A percentile compares a stretch with the other conserved stretches of the same genome.
These are phyloP conservation scores for Fistulifera pelliculosa DNA, from an alignment of 108 stramenopile genomes.

Conservation along the genomic window DNA sequence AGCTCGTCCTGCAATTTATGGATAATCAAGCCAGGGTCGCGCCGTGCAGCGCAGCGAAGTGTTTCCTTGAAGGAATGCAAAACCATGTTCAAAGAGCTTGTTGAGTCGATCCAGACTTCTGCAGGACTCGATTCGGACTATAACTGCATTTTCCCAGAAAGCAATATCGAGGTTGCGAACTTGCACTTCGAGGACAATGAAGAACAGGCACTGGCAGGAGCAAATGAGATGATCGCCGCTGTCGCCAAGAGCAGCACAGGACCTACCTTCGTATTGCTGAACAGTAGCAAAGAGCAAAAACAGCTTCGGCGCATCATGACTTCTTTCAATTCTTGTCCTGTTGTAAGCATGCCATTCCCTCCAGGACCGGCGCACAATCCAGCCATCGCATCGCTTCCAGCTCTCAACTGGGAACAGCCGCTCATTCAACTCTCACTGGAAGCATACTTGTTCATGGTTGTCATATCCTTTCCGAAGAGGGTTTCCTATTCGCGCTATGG, in stretches of 20 bases:
- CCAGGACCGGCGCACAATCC: slow-evolving; percentile 79
- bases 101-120: slow-evolving; percentile 51
- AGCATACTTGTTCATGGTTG: slow-evolving; percentile 68
- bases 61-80: slow-evolving; percentile 60
- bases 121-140: slow-evolving; percentile 50
- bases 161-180: slow-evolving; percentile 35
- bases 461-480: slow-evolving; percentile 81
- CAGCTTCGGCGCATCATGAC: slow-evolving; percentile 65
- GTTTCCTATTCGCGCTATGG: slow-evolving; percentile 72
- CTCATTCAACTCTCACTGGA: slow-evolving; percentile 71
- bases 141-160: slow-evolving; percentile 40
- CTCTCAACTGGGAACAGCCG: slow-evolving; percentile 89
- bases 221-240: slow-evolving; percentile 58
- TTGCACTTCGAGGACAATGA: slow-evolving; percentile 54
- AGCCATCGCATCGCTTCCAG: slow-evolving; percentile 61
- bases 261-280: slow-evolving; percentile 75
- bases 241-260: slow-evolving; percentile 74
- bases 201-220: slow-evolving; percentile 47
- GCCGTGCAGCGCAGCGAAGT: slow-evolving; percentile 39
- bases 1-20: slow-evolving; percentile 55
- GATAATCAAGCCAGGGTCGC: slow-evolving; percentile 71
- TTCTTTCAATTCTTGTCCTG: slow-evolving; percentile 74
- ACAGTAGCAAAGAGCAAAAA: slow-evolving; percentile 37
- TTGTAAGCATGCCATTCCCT: slow-evolving; percentile 73
- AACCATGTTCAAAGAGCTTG: slow-evolving; percentile 49